Percentiles rank a stretch among this genome's conserved stretches.
These are phyloP conservation scores for Pseudocercospora cruenta DNA, from an alignment of 2,329 filamentous ascomycete genomes.

Conservation along the genomic window DNA sequence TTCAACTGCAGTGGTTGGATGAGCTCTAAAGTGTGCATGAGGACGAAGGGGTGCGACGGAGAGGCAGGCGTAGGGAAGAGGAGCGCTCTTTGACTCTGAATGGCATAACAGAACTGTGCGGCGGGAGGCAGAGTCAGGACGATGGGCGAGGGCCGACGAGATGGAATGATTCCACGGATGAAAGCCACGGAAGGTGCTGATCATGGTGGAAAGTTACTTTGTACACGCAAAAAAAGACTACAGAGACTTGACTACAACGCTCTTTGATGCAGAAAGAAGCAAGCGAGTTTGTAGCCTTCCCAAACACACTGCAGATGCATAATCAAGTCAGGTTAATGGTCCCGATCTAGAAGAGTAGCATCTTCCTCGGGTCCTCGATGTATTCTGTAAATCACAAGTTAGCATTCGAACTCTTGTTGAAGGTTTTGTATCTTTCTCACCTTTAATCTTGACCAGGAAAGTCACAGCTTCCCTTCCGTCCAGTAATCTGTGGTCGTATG, in stretches of 20 bases:
- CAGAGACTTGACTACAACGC: not conserved
- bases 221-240: constrained; percentile 18
- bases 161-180: too few species aligned
- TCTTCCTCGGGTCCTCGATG: constrained; percentile 91
- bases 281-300: not conserved
- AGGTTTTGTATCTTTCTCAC: constrained; percentile 37
- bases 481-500: constrained; percentile 94
- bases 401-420: not conserved
- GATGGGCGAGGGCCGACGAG: not conserved
- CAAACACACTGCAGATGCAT: not conserved
- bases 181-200: not conserved
- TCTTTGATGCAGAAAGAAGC: not conserved
- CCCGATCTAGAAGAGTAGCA: constrained; percentile 64
- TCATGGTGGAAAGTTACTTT: constrained; percentile 7
- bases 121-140: not conserved
- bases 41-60: too few species aligned
- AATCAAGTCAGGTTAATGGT: not conserved
- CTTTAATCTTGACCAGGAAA: constrained; percentile 93
- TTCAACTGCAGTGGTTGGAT: constrained; percentile 65
- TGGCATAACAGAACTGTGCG: too few species aligned
- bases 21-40: constrained; percentile 44
- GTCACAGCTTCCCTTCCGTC: constrained; percentile 95
- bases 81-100: too few species aligned
- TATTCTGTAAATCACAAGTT: constrained; percentile 57
- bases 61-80: too few species aligned